phyloP scores from a whole-genome alignment of 768 basidiomycete genomes.

The Cystobasidium onofrii region DNA sequence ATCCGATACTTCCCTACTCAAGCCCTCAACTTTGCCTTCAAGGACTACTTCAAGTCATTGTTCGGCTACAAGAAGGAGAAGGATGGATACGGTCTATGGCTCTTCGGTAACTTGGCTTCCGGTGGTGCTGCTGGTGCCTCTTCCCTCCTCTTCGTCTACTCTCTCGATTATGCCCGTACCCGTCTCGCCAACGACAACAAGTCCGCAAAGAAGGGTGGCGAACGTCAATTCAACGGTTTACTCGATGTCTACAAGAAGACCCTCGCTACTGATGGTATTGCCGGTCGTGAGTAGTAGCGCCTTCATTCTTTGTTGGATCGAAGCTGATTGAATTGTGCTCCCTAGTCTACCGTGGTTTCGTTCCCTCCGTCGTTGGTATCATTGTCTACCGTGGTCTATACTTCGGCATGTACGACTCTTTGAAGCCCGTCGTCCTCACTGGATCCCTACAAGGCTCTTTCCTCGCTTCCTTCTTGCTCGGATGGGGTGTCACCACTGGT shows the following conservation, averaged over 20 bases:
- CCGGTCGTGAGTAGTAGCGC: slow-evolving; percentile 54
- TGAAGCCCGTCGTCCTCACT: slow-evolving; percentile 87
- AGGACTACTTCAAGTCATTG: slow-evolving; percentile 54
- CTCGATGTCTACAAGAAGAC: slow-evolving; percentile 77
- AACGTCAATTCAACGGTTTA: slow-evolving; percentile 97
- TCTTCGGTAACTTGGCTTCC: slow-evolving; percentile 92
- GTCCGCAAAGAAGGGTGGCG: slow-evolving; percentile 75
- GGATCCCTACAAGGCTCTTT: slow-evolving; percentile 82
- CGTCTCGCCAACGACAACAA: slow-evolving; percentile 98
- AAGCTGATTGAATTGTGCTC: neutral
- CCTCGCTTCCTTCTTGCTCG: slow-evolving; percentile 89
- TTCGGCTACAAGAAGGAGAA: slow-evolving; percentile 83
- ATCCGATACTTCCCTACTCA: slow-evolving; percentile 99
- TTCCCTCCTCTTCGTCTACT: slow-evolving; percentile 98
- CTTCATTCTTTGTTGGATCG: neutral
- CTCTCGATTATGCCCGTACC: slow-evolving; percentile 97
- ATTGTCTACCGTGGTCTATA: slow-evolving; percentile 48
- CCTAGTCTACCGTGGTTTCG: slow-evolving; percentile 87
- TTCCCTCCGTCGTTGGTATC: slow-evolving; percentile 98
- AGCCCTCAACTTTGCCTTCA: slow-evolving; percentile 99
- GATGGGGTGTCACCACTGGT: slow-evolving; percentile 99
- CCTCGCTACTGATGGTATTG: slow-evolving; percentile 91
- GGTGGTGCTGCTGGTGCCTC: slow-evolving; percentile 99
- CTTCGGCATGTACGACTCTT: slow-evolving; percentile 42
- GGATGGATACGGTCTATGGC: slow-evolving; percentile 98